phyloP scores from a whole-genome alignment of 257 asterid species.

The Eucommia ulmoides region DNA sequence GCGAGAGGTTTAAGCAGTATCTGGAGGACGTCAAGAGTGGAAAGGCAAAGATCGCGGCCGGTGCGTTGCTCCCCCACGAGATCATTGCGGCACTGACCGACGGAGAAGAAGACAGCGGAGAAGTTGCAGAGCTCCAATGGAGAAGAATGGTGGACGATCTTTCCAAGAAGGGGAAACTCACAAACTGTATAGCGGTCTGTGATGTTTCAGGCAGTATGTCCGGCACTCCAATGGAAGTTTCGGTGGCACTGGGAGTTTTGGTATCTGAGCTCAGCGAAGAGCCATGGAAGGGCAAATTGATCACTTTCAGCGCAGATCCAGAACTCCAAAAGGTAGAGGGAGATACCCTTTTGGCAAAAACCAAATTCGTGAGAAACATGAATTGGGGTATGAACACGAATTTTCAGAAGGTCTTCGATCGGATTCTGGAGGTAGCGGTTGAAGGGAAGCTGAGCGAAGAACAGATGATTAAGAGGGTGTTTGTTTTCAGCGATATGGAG shows the following conservation, averaged over 20 bases:
- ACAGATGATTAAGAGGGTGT: slow-evolving; percentile 31
- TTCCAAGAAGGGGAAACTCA: slow-evolving; percentile 30
- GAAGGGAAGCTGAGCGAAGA: slow-evolving; percentile 23
- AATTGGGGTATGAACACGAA: slow-evolving; percentile 25
- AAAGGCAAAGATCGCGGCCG: slow-evolving; percentile 33
- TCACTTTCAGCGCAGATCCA: slow-evolving; percentile 36
- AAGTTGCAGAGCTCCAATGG: slow-evolving; percentile 52
- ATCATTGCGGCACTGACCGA: slow-evolving; percentile 19
- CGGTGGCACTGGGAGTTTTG: slow-evolving; percentile 37
- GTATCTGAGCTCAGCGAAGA: slow-evolving; percentile 44
- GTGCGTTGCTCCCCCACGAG: slow-evolving; percentile 57
- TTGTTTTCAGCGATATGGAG: slow-evolving; percentile 54
- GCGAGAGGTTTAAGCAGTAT: slow-evolving; percentile 27
- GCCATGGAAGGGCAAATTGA: slow-evolving; percentile 50
- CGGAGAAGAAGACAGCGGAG: slow-evolving; percentile 10
- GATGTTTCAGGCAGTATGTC: slow-evolving; percentile 44
- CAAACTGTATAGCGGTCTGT: slow-evolving; percentile 37
- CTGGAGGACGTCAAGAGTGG: slow-evolving; percentile 44
- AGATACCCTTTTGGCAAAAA: slow-evolving; percentile 22
- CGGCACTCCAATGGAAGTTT: slow-evolving; percentile 47
- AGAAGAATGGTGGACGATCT: slow-evolving; percentile 43
- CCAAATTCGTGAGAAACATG: slow-evolving; percentile 27
- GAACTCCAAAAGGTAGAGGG: slow-evolving; percentile 26
- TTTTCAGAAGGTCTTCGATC: slow-evolving; percentile 38
- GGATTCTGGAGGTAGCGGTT: slow-evolving; percentile 31